These are phyloP conservation scores for Vanderwaltozyma polyspora DNA, from an alignment of 805 yeast species.

Conservation along the genomic window DNA sequence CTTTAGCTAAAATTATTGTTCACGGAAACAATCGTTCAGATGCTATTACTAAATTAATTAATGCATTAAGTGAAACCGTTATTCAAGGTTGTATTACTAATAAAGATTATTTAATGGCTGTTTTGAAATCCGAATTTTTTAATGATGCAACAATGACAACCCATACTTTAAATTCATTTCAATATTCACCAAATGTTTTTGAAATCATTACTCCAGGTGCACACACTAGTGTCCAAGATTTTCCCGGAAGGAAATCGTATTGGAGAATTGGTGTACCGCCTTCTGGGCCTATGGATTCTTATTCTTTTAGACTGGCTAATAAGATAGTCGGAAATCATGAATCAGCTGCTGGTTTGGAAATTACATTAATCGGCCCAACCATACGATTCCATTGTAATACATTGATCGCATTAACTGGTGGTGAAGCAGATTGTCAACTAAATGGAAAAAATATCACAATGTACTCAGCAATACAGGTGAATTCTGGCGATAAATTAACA, in stretches of 20 bases:
- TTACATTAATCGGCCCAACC: slow-evolving; percentile 81
- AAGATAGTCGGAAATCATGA: slow-evolving; percentile 78
- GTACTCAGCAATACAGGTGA: slow-evolving; percentile 64
- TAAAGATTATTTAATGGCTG: slow-evolving; percentile 76
- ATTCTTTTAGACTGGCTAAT: slow-evolving; percentile 82
- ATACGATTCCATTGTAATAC: slow-evolving; percentile 73
- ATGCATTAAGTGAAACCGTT: slow-evolving; percentile 76
- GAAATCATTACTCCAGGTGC: slow-evolving; percentile 87
- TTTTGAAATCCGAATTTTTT: slow-evolving; percentile 78
- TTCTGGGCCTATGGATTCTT: slow-evolving; percentile 95
- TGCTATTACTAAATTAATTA: slow-evolving; percentile 63
- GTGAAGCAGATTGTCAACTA: slow-evolving; percentile 53
- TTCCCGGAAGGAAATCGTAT: slow-evolving; percentile 75
- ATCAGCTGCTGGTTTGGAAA: slow-evolving; percentile 80
- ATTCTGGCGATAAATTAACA: slow-evolving; percentile 64
- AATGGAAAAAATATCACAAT: slow-evolving; percentile 47
- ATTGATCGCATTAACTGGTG: slow-evolving; percentile 80
- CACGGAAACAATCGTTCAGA: slow-evolving; percentile 84
- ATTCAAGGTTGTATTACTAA: slow-evolving; percentile 85
- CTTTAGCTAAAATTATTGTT: slow-evolving; percentile 91
- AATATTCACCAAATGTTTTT: slow-evolving; percentile 71
- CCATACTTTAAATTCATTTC: slow-evolving; percentile 72
- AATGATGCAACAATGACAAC: slow-evolving; percentile 76
- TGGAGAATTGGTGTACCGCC: slow-evolving; percentile 85
- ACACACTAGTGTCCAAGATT: slow-evolving; percentile 92